Base-by-base conservation (phyloP, 2,329 filamentous ascomycete genomes). In the Aspergillus melleus region DNA sequence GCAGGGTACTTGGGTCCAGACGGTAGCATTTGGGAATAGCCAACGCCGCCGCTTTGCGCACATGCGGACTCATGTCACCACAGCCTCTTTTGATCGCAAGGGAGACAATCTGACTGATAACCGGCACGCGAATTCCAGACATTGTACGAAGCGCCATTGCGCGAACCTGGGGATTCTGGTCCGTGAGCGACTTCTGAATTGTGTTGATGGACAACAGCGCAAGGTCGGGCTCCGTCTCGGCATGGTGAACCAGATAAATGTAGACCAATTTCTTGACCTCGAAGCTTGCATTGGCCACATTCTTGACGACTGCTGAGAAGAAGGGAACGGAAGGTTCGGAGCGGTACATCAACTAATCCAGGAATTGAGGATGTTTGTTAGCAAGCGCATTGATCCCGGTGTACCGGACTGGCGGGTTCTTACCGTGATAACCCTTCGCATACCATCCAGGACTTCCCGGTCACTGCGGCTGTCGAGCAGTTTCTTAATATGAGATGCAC, bases 261-360 rank as follows among this genome's bases (percentile, higher is more conserved):
- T 99, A 99, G 63, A 99, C 95, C 58, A 99, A 87, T 77, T 98
- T 98, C 79, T 97, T 96, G 77, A 98, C 93, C 72, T 96, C 92
- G 69, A 97, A 84, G 70, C 92, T 96, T 14, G 93, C 90, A 42
- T 91, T 96, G 29, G 94, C 94, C 61, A 97, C 92, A 69, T 98
- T 99, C 81, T 99, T 99, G 75, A 99, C 92, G 57, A 99, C 90
- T 24, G 92, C 90, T n/a, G 94, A 96, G 82, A 99, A 99, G 83
- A 94, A 96, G 22, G 91, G 88, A 2, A 96, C 83, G 59, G 92
- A 96, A 67, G 91, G 89, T 74, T 96, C 91, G 68, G 90, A 88
- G 67, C 88, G 88, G 79, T 97, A 98, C 87, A 96, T 96, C 90
- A 98, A 94, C 92, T 96, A 50, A 54, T 12, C 8, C 42, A 55